Base-by-base conservation (phyloP, 2,329 filamentous ascomycete genomes). In the Aplosporella prunicola region DNA sequence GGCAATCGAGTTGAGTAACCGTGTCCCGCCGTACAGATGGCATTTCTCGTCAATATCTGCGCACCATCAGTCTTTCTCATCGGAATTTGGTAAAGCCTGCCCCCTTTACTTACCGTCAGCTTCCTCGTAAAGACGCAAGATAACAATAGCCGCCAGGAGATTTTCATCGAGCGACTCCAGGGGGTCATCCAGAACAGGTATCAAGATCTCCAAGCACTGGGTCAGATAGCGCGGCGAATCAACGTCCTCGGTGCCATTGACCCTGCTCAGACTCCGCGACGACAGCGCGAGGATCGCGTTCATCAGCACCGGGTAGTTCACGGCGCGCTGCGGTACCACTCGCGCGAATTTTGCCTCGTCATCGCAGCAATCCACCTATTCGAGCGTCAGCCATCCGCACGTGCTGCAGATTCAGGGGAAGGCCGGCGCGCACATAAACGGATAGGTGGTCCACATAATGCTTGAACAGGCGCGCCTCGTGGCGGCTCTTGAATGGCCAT, bases 81-180 rank as follows among this genome's bases (percentile, higher is more conserved):
- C n/a, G n/a, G n/a, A n/a, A n/a, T n/a, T n/a, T n/a, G n/a, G n/a
- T n/a, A n/a, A n/a, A n/a, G n/a, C n/a, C n/a, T n/a, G n/a, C n/a
- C 8, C 22, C 22, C 22, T 8, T 24, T 24, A 20, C 37, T n/a
- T 18, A 39, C 37, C 54, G 16, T 56, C 56, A 54, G 59, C 59
- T 39, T 71, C 68, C 46, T 71, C 68, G 36, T 70, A 68, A 5
- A 69, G 55, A 0, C 68, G 60, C 14, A 70, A 49, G 5, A 71
- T 59, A 7, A 71, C 68, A 0, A 72, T 66, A 0, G 67, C 64
- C 1, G 66, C 59, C 1, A 71, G 51, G 2, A 69, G 58, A 11
- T 62, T 64, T 20, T 67, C 67, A 32, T 67, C 64, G 46, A 63
- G 67, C 2, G 59, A 58, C 1, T 60, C 51, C 1, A 56, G 54